Evolutionary conservation across 305 asterid genomes (phyloP).

Genomic region (Fraxinus angustifolia): DNA sequence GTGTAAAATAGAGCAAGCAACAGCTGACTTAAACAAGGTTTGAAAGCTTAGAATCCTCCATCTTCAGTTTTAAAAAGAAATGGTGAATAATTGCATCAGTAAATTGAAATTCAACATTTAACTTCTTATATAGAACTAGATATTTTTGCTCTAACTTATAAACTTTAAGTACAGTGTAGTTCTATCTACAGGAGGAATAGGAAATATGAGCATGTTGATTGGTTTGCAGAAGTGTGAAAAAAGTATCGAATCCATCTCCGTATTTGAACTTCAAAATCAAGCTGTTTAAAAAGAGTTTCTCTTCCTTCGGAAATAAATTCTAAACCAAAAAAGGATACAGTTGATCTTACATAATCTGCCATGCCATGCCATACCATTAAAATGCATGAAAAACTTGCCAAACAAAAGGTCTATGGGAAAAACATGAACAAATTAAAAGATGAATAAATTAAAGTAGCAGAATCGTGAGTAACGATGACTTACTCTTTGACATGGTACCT

Average conservation of each 20-base stretch:
- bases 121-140: background rate
- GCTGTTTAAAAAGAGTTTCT: background rate
- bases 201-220: background rate
- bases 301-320: background rate
- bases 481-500: conserved; percentile 67
- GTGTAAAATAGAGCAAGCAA: background rate
- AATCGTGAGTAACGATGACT: conserved; percentile 29
- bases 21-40: background rate
- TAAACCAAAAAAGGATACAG: background rate
- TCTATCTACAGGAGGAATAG: background rate
- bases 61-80: background rate
- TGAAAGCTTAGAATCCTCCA: background rate
- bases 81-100: background rate
- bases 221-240: background rate
- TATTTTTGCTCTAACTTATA: background rate
- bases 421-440: background rate
- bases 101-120: background rate
- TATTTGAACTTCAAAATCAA: background rate
- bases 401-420: background rate
- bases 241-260: background rate
- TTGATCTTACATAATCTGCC: background rate
- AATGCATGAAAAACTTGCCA: background rate
- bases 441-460: background rate
- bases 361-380: conserved; percentile 1
- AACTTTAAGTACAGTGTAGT: background rate